Evolutionary conservation across 805 yeast genomes (phyloP).

Genomic region (Yueomyces sp.): DNA sequence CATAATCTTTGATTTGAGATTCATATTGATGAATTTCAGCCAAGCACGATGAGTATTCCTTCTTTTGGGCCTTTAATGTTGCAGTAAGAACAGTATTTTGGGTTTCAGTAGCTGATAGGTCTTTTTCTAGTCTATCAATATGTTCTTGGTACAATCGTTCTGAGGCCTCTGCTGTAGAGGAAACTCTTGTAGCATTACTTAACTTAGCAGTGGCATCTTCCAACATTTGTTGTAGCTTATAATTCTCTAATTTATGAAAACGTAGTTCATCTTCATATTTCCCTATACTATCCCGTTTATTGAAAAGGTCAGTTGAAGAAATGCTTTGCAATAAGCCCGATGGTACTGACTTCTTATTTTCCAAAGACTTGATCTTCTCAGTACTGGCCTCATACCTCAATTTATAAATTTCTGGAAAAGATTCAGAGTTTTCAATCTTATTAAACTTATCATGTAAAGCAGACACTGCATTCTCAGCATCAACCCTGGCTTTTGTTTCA

Average conservation of each 20-base stretch:
- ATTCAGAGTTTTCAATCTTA: conserved; percentile 16
- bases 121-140: conserved; percentile 36
- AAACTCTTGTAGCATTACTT: conserved; percentile 31
- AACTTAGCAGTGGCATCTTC: conserved; percentile 35
- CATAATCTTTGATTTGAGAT: conserved; percentile 43
- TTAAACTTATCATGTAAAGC: conserved; percentile 14
- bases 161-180: conserved; percentile 27
- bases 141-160: conserved; percentile 25
- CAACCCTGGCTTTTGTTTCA: conserved; percentile 36
- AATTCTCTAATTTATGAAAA: conserved; percentile 21
- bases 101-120: conserved; percentile 40
- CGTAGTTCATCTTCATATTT: conserved; percentile 22
- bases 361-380: conserved; percentile 29
- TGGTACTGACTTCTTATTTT: conserved; percentile 20
- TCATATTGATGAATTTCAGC: conserved; percentile 70
- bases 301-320: conserved; percentile 14
- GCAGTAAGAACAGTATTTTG: conserved; percentile 43
- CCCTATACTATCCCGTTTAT: conserved; percentile 15
- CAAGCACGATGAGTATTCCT: conserved; percentile 62
- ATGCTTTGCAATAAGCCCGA: conserved; percentile 17
- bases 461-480: conserved; percentile 34
- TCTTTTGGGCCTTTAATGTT: conserved; percentile 47
- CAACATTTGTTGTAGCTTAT: conserved; percentile 35
- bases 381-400: conserved; percentile 35
- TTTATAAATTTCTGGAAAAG: conserved; percentile 27